Base-by-base conservation (phyloP, 2,329 filamentous ascomycete species). In the Calonectria honghensis region DNA sequence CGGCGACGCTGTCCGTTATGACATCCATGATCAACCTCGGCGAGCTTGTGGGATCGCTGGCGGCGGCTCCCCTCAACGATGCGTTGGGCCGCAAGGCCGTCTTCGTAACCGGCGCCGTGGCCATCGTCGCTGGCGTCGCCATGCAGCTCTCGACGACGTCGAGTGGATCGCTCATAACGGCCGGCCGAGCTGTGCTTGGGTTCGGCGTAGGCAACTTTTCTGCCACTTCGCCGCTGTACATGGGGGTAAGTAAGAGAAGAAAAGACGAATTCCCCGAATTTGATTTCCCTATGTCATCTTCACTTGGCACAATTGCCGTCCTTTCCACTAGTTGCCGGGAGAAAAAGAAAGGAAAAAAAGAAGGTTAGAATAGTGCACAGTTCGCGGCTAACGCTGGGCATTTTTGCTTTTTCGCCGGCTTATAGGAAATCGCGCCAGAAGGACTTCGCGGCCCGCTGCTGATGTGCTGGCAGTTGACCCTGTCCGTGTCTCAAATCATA, bases 1-100 rank as follows among this genome's bases (percentile, higher is more conserved):
- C 84, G 2, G 70, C 73, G 10, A 75, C 70, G 6, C 48, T 81
- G 45, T 75, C 79, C 18, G 48, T 80, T 77, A 85, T 83, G 82
- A 84, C 83, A 18, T 85, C 84, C 70, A 83, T 85, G 79, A 86
- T 86, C 76, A 84, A 86, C 69, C 80, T 86, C 29, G 85, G 84
- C 64, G 85, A 86, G 68, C 76, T 86, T 31, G 76, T 83, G 24
- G 85, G 84, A 18, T 85, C 85, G 6, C 73, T 86, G 5, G 32
- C 74, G 2, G 81, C 85, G 6, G 84, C 85, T 3, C 85, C 84
- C 9, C 69, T 86, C n/a, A 86, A 86, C 74, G 84, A 86, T 39
- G 50, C 68, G 0, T 70, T 82, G 59, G 84, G 84, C 59, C 81
- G 84, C 48, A 85, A 85, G 63, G 74, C 75, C 13, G 80, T 83